Evolutionary conservation across 495 filamentous ascomycete species (phyloP).

Genomic region (Podospora pseudoanserina): DNA sequence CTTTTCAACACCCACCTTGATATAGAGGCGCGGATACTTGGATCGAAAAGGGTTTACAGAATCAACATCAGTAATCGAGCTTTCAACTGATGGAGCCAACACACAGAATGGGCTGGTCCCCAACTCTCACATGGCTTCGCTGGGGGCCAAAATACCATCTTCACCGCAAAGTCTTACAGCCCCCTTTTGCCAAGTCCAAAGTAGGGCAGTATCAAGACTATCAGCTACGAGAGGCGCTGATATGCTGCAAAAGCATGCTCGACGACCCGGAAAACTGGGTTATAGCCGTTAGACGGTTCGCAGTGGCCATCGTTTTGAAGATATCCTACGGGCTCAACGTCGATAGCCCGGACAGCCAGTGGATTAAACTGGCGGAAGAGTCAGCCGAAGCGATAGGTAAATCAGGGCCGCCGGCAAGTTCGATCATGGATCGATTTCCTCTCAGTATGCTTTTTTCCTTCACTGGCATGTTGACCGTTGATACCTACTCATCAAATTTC

Average conservation of each 20-base stretch:
- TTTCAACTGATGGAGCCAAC: too few relatives aligned
- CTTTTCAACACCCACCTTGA: neutral
- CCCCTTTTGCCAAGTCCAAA: constrained; percentile 37
- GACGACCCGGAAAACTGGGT: constrained; percentile 28
- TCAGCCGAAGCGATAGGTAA: constrained; percentile 41
- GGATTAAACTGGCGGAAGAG: constrained; percentile 45
- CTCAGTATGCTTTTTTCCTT: constrained; percentile 22
- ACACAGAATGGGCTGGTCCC: constrained; percentile 43
- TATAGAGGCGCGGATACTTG: neutral
- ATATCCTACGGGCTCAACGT: constrained; percentile 48
- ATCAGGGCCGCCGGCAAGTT: constrained; percentile 43
- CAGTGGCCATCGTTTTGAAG: constrained; percentile 31
- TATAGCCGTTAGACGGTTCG: constrained; percentile 25
- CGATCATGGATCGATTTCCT: constrained; percentile 47
- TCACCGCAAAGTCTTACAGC: constrained; percentile 44
- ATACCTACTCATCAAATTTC: neutral
- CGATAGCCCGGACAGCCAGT: constrained; percentile 36
- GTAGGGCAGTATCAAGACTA: constrained; percentile 30
- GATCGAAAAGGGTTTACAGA: too few relatives aligned
- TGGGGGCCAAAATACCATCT: constrained; percentile 45
- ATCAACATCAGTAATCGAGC: neutral
- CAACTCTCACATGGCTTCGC: constrained; percentile 47
- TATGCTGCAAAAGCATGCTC: constrained; percentile 27
- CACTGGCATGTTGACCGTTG: neutral
- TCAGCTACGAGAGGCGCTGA: constrained; percentile 36